These are phyloP conservation scores for Diddensiella transvaalensis DNA, from an alignment of 805 yeast species.

Conservation along the genomic window DNA sequence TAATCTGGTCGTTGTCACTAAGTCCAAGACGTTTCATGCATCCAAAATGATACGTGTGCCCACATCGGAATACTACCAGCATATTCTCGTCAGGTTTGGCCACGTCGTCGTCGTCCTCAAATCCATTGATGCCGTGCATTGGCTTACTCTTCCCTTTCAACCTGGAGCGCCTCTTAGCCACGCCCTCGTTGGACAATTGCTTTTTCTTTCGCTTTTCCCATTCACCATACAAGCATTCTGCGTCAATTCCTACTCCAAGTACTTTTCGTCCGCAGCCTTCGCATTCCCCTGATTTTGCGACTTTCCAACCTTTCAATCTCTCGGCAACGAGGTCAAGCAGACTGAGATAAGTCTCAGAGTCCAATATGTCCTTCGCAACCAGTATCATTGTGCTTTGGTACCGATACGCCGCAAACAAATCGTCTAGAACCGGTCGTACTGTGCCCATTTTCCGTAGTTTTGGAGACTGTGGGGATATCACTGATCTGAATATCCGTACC, in stretches of 20 bases:
- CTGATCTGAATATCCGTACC: slow-evolving; percentile 48
- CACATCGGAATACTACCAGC: slow-evolving; percentile 57
- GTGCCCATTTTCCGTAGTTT: slow-evolving; percentile 54
- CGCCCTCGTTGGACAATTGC: slow-evolving; percentile 3
- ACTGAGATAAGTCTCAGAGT: slow-evolving; percentile 51
- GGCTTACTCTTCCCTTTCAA: slow-evolving; percentile 5
- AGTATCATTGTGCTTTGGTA: slow-evolving; percentile 58
- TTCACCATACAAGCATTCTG: slow-evolving; percentile 42
- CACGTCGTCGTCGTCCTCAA: slow-evolving; percentile 2
- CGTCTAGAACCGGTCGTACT: slow-evolving; percentile 55
- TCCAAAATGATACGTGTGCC: slow-evolving; percentile 59
- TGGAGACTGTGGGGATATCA: slow-evolving; percentile 35
- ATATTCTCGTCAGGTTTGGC: slow-evolving; percentile 25
- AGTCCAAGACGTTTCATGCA: slow-evolving; percentile 52
- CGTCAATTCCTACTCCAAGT: slow-evolving; percentile 62
- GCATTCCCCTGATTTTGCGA: slow-evolving; percentile 51
- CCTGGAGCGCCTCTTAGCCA: neutral
- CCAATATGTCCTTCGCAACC: slow-evolving; percentile 51
- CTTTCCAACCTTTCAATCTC: slow-evolving; percentile 62
- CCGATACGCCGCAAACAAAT: slow-evolving; percentile 59
- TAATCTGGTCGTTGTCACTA: slow-evolving; percentile 21
- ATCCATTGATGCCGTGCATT: neutral
- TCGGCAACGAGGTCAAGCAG: slow-evolving; percentile 41
- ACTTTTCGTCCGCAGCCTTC: slow-evolving; percentile 71
- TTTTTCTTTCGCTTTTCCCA: slow-evolving; percentile 29